Conservation (phyloP, 2,329 filamentous ascomycete genomes). For the Xylariaceae sp. region DNA sequence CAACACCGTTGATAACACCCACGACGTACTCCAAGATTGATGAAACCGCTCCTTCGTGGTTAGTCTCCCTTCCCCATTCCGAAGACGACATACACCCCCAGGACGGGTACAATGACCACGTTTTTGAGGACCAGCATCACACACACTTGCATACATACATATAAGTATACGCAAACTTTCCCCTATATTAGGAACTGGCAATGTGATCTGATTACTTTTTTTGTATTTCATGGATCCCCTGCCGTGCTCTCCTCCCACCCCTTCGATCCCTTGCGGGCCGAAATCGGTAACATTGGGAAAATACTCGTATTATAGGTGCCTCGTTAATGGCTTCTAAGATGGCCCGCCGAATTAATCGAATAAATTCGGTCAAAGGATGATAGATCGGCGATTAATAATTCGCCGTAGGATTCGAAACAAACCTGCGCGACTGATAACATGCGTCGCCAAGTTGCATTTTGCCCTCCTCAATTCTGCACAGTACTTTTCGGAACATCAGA, state of each 20-base stretch:
- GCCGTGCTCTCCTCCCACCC: background rate
- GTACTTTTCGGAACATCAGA: conserved; percentile 11
- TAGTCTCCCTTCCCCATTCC: background rate
- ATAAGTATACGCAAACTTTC: conserved; percentile 5
- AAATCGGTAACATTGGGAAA: conserved; percentile 1
- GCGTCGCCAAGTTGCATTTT: background rate
- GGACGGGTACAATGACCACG: conserved; percentile 3
- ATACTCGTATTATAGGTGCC: background rate
- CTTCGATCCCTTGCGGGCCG: conserved; percentile 8
- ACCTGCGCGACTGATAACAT: background rate
- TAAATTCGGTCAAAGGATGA: no score
- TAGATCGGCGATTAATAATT: conserved; percentile 2
- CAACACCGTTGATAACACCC: conserved; percentile 11
- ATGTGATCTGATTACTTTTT: conserved; percentile 18
- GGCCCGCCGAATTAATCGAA: background rate
- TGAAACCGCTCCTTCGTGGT: background rate
- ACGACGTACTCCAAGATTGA: conserved; percentile 6
- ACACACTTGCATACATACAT: background rate
- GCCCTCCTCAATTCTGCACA: conserved; percentile 13
- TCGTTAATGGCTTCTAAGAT: background rate
- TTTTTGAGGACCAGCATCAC: conserved; percentile 5
- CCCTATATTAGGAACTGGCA: background rate
- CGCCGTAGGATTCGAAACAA: background rate
- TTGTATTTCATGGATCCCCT: conserved; percentile 1
- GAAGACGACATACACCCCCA: background rate